A percentile compares a stretch with the other conserved stretches of the same genome.
phyloP scores from a whole-genome alignment of 208 protist species.

The Naegleria fowleri region DNA sequence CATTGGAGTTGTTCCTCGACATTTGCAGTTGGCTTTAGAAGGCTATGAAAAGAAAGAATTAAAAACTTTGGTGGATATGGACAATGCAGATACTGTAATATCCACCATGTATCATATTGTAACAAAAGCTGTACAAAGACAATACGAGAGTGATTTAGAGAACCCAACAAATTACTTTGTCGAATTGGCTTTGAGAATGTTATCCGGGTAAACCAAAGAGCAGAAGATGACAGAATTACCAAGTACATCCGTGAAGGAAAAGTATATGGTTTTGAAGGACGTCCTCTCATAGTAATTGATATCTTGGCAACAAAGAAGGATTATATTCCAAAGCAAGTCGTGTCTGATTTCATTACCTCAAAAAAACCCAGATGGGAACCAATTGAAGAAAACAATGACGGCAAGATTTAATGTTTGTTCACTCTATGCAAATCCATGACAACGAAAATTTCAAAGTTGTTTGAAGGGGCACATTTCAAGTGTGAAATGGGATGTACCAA shows the following conservation, averaged over 20 bases:
- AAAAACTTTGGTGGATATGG: neutral
- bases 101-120: neutral
- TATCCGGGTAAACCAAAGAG: neutral
- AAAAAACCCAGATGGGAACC: neutral
- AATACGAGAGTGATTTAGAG: neutral
- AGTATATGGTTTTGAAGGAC: neutral
- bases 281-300: neutral
- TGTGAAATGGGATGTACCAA: neutral
- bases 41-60: neutral
- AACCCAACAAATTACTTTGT: neutral
- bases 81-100: neutral
- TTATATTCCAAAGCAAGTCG: neutral
- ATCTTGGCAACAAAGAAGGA: neutral
- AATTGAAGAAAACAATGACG: neutral
- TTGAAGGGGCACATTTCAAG: neutral
- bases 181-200: neutral
- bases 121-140: neutral
- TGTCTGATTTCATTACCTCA: neutral
- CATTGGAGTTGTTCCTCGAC: neutral
- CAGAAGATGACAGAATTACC: neutral
- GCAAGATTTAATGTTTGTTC: neutral
- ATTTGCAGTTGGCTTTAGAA: neutral
- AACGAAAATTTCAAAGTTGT: neutral
- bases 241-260: neutral
- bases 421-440: neutral